A percentile compares a stretch with the other conserved stretches of the same genome.
phyloP scores from a whole-genome alignment of 2,329 filamentous ascomycete genomes.

The Ilyonectria destructans region DNA sequence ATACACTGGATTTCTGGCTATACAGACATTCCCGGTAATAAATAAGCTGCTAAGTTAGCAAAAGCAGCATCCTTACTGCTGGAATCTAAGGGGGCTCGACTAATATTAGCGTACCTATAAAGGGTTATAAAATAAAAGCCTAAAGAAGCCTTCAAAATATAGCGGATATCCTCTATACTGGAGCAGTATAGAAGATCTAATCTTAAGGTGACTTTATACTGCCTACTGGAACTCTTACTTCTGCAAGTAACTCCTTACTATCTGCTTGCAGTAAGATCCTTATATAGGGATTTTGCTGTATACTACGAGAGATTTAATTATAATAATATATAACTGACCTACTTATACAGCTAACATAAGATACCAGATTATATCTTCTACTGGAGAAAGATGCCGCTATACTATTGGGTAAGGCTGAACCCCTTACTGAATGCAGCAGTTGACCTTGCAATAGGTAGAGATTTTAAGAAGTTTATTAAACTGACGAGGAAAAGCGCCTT shows the following conservation, averaged over 20 bases:
- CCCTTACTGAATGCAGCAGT: neutral
- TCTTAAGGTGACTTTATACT: conserved; percentile 12
- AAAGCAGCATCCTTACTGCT: neutral
- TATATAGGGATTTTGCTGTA: conserved; percentile 15
- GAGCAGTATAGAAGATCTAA: conserved; percentile 18
- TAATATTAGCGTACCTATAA: no score
- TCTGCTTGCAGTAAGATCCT: conserved; percentile 17
- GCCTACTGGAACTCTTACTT: conserved; percentile 12
- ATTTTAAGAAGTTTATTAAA: no score
- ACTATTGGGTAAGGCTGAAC: neutral
- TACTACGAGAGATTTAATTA: conserved; percentile 12
- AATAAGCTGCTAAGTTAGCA: neutral
- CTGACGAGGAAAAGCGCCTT: no score
- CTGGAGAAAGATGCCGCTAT: neutral
- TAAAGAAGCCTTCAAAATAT: no score
- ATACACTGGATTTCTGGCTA: no score
- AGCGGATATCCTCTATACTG: neutral
- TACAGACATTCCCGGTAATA: no score
- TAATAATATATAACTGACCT: no score
- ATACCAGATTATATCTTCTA: no score
- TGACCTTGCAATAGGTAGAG: neutral
- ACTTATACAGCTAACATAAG: no score
- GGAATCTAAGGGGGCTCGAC: no score
- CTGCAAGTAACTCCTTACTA: conserved; percentile 1
- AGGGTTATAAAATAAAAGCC: neutral